Percentiles rank a stretch among this genome's conserved stretches.
phyloP scores from a whole-genome alignment of 345 rosid species.

The Murraya paniculata region DNA sequence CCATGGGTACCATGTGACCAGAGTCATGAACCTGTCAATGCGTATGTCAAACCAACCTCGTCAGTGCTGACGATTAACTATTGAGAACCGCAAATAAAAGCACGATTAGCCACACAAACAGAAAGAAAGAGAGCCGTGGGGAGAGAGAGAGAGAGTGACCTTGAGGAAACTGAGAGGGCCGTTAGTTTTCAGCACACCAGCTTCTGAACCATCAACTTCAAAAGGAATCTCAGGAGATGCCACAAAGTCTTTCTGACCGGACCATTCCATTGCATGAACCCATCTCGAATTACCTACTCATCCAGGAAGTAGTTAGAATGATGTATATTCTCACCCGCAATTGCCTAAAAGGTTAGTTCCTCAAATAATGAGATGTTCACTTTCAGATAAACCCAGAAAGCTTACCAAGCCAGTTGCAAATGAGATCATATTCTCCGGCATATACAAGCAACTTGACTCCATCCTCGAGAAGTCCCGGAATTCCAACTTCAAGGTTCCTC shows the following conservation, averaged over 20 bases:
- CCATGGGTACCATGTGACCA: constrained; percentile 99
- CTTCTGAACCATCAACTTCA: constrained; percentile 69
- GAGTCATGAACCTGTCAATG: constrained; percentile 72
- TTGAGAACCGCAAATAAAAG: not conserved
- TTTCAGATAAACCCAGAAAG: not conserved
- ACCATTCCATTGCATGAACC: constrained; percentile 99
- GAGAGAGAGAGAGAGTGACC: constrained; percentile 38
- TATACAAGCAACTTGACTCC: constrained; percentile 88
- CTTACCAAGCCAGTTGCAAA: constrained; percentile 99
- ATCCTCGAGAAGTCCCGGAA: constrained; percentile 90
- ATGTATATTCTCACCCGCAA: not conserved
- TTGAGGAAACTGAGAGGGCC: constrained; percentile 88
- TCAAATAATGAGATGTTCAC: not conserved
- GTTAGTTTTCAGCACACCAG: constrained; percentile 66
- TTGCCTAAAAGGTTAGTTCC: not conserved
- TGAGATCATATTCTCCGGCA: constrained; percentile 98
- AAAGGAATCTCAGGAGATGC: constrained; percentile 68
- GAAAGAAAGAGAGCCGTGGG: not conserved
- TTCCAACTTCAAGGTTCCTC: constrained; percentile 92
- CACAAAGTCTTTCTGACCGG: constrained; percentile 66
- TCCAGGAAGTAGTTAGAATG: not conserved
- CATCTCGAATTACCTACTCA: constrained; percentile 89
- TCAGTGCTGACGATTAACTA: constrained; percentile 9
- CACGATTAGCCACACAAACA: not conserved
- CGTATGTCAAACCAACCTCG: constrained; percentile 6